These are phyloP conservation scores for Ajuga reptans DNA, from an alignment of 305 asterid genomes.

Conservation along the genomic window DNA sequence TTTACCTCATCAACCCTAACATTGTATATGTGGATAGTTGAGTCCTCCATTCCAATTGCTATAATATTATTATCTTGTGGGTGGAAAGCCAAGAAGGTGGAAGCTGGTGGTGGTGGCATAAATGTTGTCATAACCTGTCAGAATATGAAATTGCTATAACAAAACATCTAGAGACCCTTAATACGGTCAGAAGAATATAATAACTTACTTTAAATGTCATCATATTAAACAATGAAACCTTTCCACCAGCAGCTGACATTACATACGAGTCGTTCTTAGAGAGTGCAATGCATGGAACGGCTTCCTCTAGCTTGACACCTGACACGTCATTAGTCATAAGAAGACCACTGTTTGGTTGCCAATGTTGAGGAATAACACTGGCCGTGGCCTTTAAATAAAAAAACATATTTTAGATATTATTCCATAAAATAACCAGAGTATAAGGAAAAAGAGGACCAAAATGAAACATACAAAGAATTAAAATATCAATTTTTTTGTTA, in stretches of 20 bases:
- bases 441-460: background rate
- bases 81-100: slow-evolving; percentile 73
- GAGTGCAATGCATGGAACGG: slow-evolving; percentile 78
- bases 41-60: slow-evolving; percentile 82
- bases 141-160: background rate
- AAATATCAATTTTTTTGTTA: slow-evolving; percentile 10
- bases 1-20: slow-evolving; percentile 68
- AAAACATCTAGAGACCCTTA: background rate
- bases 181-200: background rate
- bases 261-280: slow-evolving; percentile 83
- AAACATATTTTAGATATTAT: slow-evolving; percentile 24
- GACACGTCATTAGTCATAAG: slow-evolving; percentile 60
- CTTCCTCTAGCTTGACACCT: slow-evolving; percentile 68
- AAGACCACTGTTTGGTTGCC: slow-evolving; percentile 90
- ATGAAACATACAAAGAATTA: background rate
- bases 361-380: slow-evolving; percentile 59
- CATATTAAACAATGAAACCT: slow-evolving; percentile 74
- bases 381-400: slow-evolving; percentile 58
- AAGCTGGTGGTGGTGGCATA: slow-evolving; percentile 83
- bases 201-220: slow-evolving; percentile 66
- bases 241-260: slow-evolving; percentile 87
- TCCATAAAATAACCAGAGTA: background rate
- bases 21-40: slow-evolving; percentile 68
- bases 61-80: slow-evolving; percentile 78
- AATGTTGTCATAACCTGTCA: slow-evolving; percentile 75